Conservation (phyloP, 1,139 yeast species). For the Blastobotrys indianensis region DNA sequence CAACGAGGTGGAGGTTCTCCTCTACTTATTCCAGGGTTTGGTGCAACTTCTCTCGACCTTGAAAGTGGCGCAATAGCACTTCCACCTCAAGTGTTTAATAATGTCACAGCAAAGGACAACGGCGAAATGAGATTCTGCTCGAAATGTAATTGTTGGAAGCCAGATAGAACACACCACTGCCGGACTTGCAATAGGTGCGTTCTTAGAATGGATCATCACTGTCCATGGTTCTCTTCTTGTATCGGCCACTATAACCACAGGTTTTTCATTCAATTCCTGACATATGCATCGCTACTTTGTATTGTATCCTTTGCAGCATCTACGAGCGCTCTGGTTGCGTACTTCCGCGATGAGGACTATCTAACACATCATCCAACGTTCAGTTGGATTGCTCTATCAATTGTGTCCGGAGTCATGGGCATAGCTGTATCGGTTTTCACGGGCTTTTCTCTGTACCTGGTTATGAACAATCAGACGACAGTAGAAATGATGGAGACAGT, state of each 20-base stretch:
- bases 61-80: slow-evolving; percentile 27
- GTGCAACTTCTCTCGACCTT: slow-evolving; percentile 19
- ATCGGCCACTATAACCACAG: slow-evolving; percentile 80
- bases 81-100: slow-evolving; percentile 34
- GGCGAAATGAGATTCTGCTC: slow-evolving; percentile 56
- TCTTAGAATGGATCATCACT: slow-evolving; percentile 65
- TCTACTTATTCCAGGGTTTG: slow-evolving; percentile 32
- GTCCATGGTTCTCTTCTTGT: slow-evolving; percentile 95
- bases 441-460: slow-evolving; percentile 52
- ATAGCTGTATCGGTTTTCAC: slow-evolving; percentile 57
- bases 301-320: slow-evolving; percentile 39
- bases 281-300: slow-evolving; percentile 51
- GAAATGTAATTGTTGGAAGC: slow-evolving; percentile 83
- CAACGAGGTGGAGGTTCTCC: slow-evolving; percentile 49
- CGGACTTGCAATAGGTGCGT: slow-evolving; percentile 35
- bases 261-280: slow-evolving; percentile 67
- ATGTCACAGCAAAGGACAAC: slow-evolving; percentile 39
- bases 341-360: slow-evolving; percentile 45
- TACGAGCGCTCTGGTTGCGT: slow-evolving; percentile 41
- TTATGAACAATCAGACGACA: slow-evolving; percentile 66
- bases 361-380: slow-evolving; percentile 40
- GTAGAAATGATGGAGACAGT: slow-evolving; percentile 68
- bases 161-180: slow-evolving; percentile 60
- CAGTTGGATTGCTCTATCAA: slow-evolving; percentile 53
- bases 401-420: slow-evolving; percentile 58